phyloP scores from a whole-genome alignment of 208 protist genomes.

The Acanthamoeba healyi region DNA sequence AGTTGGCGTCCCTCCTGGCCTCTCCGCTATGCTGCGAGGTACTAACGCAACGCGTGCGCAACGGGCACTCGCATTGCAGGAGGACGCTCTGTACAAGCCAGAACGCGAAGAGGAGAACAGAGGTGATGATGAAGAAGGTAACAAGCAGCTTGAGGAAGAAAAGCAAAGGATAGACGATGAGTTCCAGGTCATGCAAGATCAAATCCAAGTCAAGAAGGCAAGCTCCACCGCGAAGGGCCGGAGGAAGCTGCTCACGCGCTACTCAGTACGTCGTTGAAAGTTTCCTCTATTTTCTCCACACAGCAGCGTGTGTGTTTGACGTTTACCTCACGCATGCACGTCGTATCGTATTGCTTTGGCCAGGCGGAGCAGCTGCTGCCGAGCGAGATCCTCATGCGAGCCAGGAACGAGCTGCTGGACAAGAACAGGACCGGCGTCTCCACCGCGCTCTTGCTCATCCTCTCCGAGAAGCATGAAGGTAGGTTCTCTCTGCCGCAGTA shows the following conservation, averaged over 20 bases:
- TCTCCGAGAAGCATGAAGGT: slow-evolving; percentile 52
- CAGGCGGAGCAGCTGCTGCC: slow-evolving; percentile 54
- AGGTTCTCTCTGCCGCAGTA: not conserved
- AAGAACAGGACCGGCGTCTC: not conserved
- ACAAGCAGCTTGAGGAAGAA: not conserved
- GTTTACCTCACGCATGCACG: no score
- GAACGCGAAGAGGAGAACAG: not conserved
- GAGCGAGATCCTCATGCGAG: slow-evolving; percentile 6
- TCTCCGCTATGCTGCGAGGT: not conserved
- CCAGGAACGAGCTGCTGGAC: not conserved
- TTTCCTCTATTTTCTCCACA: no score
- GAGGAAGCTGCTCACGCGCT: not conserved
- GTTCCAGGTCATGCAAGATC: not conserved
- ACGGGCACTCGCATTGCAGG: not conserved
- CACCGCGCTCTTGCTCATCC: not conserved
- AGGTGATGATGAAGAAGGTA: no score
- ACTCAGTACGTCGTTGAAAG: not conserved
- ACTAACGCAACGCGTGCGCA: no score
- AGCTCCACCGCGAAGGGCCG: not conserved
- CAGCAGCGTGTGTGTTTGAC: no score
- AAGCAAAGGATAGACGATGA: not conserved
- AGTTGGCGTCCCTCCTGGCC: not conserved
- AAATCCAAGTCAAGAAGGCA: not conserved
- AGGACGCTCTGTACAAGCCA: slow-evolving; percentile 17
- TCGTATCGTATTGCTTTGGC: not conserved